Conservation (phyloP, 2,329 filamentous ascomycete species). For the Incumbomyces lentus region DNA sequence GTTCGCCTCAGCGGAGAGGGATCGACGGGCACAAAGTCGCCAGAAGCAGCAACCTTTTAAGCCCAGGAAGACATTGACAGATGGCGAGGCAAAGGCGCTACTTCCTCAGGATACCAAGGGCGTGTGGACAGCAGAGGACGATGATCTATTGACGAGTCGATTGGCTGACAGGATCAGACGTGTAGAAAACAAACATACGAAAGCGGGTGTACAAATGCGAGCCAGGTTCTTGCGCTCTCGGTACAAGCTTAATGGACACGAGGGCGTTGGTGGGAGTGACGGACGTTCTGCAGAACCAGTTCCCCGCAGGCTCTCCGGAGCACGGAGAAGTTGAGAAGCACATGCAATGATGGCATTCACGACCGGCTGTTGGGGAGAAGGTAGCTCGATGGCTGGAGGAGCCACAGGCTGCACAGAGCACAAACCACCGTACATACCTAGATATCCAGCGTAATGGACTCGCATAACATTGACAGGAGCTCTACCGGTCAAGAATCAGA, state of each 20-base stretch:
- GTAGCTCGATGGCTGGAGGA: too few relatives aligned
- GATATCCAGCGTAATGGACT: too few relatives aligned
- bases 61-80: conserved; percentile 17
- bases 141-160: conserved; percentile 26
- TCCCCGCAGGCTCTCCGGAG: too few relatives aligned
- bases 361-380: too few relatives aligned
- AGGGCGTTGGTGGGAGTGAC: background rate
- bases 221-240: conserved; percentile 19
- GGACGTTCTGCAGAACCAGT: too few relatives aligned
- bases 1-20: background rate
- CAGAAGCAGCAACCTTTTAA: conserved; percentile 14
- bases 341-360: too few relatives aligned
- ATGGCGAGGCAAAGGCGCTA: background rate
- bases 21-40: conserved; percentile 2
- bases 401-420: too few relatives aligned
- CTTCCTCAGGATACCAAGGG: conserved; percentile 33
- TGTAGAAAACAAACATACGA: conserved; percentile 36
- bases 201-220: conserved; percentile 21
- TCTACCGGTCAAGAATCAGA: too few relatives aligned
- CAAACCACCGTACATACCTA: too few relatives aligned
- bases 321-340: too few relatives aligned
- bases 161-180: conserved; percentile 27
- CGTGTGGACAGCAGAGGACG: conserved; percentile 40
- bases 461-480: too few relatives aligned
- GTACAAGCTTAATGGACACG: conserved; percentile 16